Conservation (phyloP, 192 early-diverging fungal genomes). For the Gamsiella multidivaricata region DNA sequence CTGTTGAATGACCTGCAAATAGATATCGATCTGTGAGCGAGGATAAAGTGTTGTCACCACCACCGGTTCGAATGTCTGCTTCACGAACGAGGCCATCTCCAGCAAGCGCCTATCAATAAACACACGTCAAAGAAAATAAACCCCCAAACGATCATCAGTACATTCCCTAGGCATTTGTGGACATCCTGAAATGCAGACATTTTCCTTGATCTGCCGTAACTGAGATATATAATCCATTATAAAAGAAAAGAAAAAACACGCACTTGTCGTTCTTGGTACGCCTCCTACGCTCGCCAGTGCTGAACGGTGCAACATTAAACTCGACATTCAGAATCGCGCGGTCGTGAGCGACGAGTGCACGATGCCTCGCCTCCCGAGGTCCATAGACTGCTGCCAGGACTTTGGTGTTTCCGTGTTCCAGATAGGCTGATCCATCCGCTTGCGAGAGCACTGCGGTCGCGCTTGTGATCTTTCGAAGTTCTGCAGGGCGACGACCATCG, state of each 20-base stretch:
- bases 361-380: conserved; percentile 82
- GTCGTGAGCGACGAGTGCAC: conserved; percentile 70
- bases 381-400: conserved; percentile 92
- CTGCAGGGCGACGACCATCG: conserved; percentile 90
- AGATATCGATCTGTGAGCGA: conserved; percentile 93
- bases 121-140: conserved; percentile 14
- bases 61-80: conserved; percentile 93
- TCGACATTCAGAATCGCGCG: conserved; percentile 88
- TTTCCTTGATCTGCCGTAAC: too few species aligned
- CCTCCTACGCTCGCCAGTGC: conserved; percentile 86
- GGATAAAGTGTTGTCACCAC: conserved; percentile 80
- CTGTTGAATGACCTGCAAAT: conserved; percentile 91
- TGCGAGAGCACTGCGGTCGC: conserved; percentile 81
- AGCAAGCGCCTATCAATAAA: conserved; percentile 73
- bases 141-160: too few species aligned
- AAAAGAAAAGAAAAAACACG: too few species aligned
- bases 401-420: conserved; percentile 97
- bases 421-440: conserved; percentile 94
- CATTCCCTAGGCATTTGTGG: too few species aligned
- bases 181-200: too few species aligned
- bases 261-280: conserved; percentile 89
- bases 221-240: too few species aligned
- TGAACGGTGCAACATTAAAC: conserved; percentile 92
- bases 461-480: conserved; percentile 86
- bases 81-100: conserved; percentile 86